Evolutionary conservation across 23 red algal species (phyloP), one percentile per base, ranked within the genome.

Genomic region (Gracilaria gracilis): DNA sequence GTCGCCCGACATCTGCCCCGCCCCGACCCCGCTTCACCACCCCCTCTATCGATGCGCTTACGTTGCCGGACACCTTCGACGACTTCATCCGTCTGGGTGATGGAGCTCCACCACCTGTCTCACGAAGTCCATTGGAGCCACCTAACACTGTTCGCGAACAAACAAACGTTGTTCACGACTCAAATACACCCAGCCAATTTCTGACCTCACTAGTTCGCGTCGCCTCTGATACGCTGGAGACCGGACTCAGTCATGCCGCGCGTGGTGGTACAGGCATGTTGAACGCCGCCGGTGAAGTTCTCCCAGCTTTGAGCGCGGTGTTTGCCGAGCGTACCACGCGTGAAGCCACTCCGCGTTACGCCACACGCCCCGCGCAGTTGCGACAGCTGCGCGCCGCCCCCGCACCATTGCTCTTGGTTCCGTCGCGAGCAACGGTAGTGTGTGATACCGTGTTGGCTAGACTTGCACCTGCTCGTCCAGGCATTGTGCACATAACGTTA

Each of bases 41-140:
- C 3, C 72, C 72, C 72, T 77, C 72, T 1, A 77, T 77, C 15
- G 72, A 77, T 34, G 72, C 72, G 42, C 42, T 77, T 17, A 77
- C 72, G 4, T 42, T 77, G n/a, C 72, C 72, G 13, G 72, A 77
- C 46, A 49, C 72, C 72, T 77, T 77, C 72, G 72, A 77, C 72
- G 72, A 77, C 23, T 77, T 77, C 42, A 77, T 77, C 72, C 72
- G 72, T 35, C 42, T 77, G 38, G 72, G 72, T 16, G 72, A 77
- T 50, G 72, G 40, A 29, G 72, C 39, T 28, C 72, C 39, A 0
- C 40, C 38, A 4, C 72, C 72, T 4, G 31, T 32, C 23, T 4
- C 64, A 32, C 31, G 16, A 37, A 34, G 12, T 15, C 64, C 64
- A 16, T 17, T 32, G 19, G 9, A 34, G 64, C 31, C 64, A 37